Evolutionary conservation across 2,329 filamentous ascomycete species (phyloP), one percentile per base, ranked within the genome.

Genomic region (Esteya vermicola): DNA sequence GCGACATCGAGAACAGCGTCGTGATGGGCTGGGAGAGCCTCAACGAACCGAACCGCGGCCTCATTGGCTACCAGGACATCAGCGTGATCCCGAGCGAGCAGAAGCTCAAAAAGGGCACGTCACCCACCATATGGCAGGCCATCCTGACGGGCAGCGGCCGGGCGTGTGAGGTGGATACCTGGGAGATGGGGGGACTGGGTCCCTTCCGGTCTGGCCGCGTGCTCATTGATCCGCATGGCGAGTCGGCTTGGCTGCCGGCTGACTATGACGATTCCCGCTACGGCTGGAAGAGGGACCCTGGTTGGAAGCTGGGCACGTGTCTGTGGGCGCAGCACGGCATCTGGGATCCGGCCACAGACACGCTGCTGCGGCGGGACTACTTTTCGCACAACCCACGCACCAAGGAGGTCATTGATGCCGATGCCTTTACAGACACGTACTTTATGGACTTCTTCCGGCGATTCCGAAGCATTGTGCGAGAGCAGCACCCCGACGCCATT

Each of bases 241-340:
- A 83, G 50, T 73, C 67, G 20, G 85, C 83, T 1, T 98, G 91
- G 91, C 61, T 98, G 20, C 77, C 85, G 3, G 64, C 65, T n/a
- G 78, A 76, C 43, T 85, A 89, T 55, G 81, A 94, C 51, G 91
- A 98, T 49, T 78, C 75, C 12, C 74, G 77, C 47, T 98, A 98
- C 56, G 85, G 85, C 27, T 98, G 85, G 78, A 86, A 82, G 55
- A 75, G 91, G 47, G 85, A 93, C 53, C 71, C 82, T 0, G 79
- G 69, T 8, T 98, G 91, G 91, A 88, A 80, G 56, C 63, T 98
- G 16, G 91, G 91, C n/a, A 77, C 93, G 58, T 96, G 91, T 53
- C 58, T 98, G 31, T 98, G 91, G 91, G 89, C 91, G 4, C 89
- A 95, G 54, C 88, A 98, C 57, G 89, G 88, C 1, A 76, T 98